Base-by-base conservation (phyloP, 768 basidiomycete genomes). In the Mycena olivaceomarginata region DNA sequence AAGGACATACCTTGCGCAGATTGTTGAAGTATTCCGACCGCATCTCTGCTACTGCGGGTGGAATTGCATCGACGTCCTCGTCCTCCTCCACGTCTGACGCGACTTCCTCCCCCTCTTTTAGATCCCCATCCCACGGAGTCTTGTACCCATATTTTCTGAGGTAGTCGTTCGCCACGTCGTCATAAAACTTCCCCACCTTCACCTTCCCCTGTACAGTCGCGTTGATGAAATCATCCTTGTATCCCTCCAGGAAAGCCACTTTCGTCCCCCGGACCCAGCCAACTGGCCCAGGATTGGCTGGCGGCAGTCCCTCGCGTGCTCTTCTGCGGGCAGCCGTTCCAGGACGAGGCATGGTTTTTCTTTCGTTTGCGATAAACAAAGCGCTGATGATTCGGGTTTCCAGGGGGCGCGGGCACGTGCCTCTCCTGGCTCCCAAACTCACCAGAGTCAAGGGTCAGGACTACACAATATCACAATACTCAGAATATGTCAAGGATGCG, bases 11-110 rank as follows among this genome's bases (percentile, higher is more conserved):
- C 53, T 12, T 56, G 15, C 53, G 53, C 8, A 56, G 15, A 9
- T 56, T 20, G 18, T 56, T 56, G 53, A 16, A 56, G n/a, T 56
- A 56, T 20, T 9, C 18, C 53, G n/a, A 59, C 5, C 57, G 57
- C 13, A 13, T 9, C 25, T 31, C 57, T 11, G 9, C 63, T 4
- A 2, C 63, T 3, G 2, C n/a, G 2, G 20, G 5, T 6, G 37
- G 5, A 18, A 64, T 8, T 6, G n/a, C 20, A 16, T 64, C 62
- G n/a, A 57, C 56, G 56, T 57, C 56, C 56, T 57, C 56, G n/a
- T 57, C 56, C 22, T 57, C 56, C n/a, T 57, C 56, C 22, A 57
- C 56, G n/a, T 57, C 56, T 22, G 56, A 57, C n/a, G 56, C 56
- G 1, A 57, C 56, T 11, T 25, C 56, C 10, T 57, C n/a, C 11